phyloP scores from a whole-genome alignment of 1,284 basidiomycete species.

The Ceratobasidium sp. region DNA sequence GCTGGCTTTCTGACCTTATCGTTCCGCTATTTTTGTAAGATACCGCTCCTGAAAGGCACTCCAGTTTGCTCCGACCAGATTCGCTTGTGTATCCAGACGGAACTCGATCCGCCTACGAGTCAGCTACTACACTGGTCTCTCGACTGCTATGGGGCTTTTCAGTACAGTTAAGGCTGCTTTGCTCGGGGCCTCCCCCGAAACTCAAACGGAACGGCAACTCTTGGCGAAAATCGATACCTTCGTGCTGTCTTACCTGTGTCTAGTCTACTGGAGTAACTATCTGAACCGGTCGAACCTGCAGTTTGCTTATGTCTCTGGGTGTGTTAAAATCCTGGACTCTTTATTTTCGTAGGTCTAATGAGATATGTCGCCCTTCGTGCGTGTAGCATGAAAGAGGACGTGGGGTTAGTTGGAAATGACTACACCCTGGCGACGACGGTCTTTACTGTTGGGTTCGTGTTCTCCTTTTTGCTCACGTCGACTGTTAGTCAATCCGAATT shows the following conservation, averaged over 20 bases:
- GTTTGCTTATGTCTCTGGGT: slow-evolving; percentile 41
- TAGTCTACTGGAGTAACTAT: slow-evolving; percentile 37
- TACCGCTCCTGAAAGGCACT: too few relatives aligned
- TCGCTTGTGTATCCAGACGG: too few relatives aligned
- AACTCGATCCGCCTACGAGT: too few relatives aligned
- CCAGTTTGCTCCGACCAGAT: too few relatives aligned
- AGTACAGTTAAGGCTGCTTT: background rate
- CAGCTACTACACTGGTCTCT: background rate
- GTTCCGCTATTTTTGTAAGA: too few relatives aligned
- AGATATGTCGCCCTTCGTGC: background rate
- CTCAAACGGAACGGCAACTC: slow-evolving; percentile 20
- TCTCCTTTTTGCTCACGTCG: too few relatives aligned
- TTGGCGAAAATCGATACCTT: slow-evolving; percentile 37
- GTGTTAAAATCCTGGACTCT: background rate
- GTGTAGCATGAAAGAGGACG: slow-evolving; percentile 30
- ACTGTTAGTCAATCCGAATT: background rate
- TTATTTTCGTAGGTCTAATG: too few relatives aligned
- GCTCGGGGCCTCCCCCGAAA: slow-evolving; percentile 26
- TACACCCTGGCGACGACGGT: slow-evolving; percentile 30
- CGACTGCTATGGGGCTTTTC: slow-evolving; percentile 3
- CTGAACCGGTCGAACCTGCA: slow-evolving; percentile 37
- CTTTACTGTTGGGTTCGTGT: slow-evolving; percentile 24
- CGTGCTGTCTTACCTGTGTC: slow-evolving; percentile 30
- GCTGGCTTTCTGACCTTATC: too few relatives aligned
- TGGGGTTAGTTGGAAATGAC: slow-evolving; percentile 34